Base-by-base conservation (phyloP, 768 basidiomycete species). In the Sistotremastrum suecicum region DNA sequence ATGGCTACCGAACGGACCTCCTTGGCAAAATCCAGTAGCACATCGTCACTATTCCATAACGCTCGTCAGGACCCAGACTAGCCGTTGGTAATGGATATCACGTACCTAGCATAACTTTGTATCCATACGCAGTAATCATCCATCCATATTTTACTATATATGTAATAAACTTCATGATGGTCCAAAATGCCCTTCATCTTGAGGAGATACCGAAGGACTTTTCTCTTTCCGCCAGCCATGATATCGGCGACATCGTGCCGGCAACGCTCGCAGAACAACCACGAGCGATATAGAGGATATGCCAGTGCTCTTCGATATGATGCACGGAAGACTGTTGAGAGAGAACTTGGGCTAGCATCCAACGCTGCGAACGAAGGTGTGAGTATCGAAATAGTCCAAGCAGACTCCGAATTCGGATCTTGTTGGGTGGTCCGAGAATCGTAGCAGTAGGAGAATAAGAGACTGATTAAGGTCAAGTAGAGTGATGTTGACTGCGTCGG, bases 131-230 rank as follows among this genome's bases (percentile, higher is more conserved):
- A 83, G 53, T 84, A 80, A 56, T 89, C 87, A 51, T 87, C 80
- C 39, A 88, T 53, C 87, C 87, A 91, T 34, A 88, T 73, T 58
- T 85, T 86, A 60, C 75, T 80, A 59, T 87, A 90, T n/a, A 87
- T 68, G 58, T 87, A 88, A 61, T 90, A 91, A 7, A 83, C 79
- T 51, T 86, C 85, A 51, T 87, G 84, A 54, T 75, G 79, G 54
- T 87, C 85, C 50, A 91, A 61, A 41, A 86, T 76, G 37, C 67
- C 59, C 61, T 82, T 87, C 66, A 80, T 68, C 58, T 77, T 78
- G 39, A 91, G 63, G 34, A 90, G 66, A 54, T 72, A 79, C 53
- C 83, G 74, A 45, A 76, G 59, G 28, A 83, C 66, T 34, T 62
- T 65, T 37, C 81, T 72, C 61, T 72, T 79, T 2, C 87, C 87